Evolutionary conservation across 257 asterid genomes (phyloP), one percentile per base, ranked within the genome.

Genomic region (Nyctanthes arbortristis): DNA sequence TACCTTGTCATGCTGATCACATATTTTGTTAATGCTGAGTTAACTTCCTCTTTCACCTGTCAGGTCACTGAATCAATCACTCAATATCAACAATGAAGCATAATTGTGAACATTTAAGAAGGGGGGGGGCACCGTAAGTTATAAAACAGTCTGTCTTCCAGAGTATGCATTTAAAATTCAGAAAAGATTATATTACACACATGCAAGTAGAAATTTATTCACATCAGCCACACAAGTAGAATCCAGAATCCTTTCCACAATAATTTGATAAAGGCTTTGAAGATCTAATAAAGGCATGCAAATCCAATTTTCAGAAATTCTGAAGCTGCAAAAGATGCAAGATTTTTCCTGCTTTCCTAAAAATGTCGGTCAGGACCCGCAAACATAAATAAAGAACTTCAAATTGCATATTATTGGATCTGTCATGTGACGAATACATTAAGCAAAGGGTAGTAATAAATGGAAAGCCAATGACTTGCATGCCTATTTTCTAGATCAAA

Each of bases 31-130:
- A 91, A 84, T 22, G 97, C 97, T 29, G 76, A 70, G 70, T 91
- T 96, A 76, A 91, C 90, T 86, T 91, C 97, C 88, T 91, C 97
- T 79, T 83, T 91, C 57, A 91, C 97, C 95, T 89, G 86, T 63
- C 63, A 75, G 49, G 61, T 63, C 75, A 73, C 69, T 69, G 73
- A 78, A 66, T 34, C 40, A 32, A 59, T 54, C 28, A 59, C 75
- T 67, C 28, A 70, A 59, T 62, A 61, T 31, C 59, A 66, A 3
- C 65, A 70, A 67, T 3, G 69, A 69, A 25, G 67, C 34, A 24
- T 43, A 29, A 24, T 29, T 35, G 55, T 63, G 57, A n/a, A n/a
- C n/a, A n/a, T n/a, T n/a, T n/a, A n/a, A n/a, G n/a, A n/a, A n/a
- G n/a, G n/a, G n/a, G n/a, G n/a, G n/a, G n/a, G n/a, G n/a, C n/a